Conservation (phyloP, 306 rosid species). For the Delonix regia region DNA sequence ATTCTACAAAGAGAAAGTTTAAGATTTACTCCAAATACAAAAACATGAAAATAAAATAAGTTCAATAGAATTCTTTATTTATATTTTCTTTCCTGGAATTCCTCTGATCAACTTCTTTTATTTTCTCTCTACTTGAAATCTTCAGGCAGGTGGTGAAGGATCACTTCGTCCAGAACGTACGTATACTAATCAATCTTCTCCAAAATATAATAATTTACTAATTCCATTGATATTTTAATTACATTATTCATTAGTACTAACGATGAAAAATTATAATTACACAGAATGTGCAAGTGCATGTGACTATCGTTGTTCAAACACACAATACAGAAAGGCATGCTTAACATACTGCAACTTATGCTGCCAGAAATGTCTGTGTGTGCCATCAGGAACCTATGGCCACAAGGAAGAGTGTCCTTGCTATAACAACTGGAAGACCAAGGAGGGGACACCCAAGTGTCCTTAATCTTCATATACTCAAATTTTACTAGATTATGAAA, state of each 20-base stretch:
- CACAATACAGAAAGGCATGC: not conserved
- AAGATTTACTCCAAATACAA: too few species aligned
- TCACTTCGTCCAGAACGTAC: not conserved
- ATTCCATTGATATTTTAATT: not conserved
- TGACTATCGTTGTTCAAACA: not conserved
- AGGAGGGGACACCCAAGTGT: not conserved
- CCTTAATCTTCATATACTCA: not conserved
- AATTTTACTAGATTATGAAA: not conserved
- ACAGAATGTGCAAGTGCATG: not conserved
- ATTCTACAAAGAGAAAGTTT: too few species aligned
- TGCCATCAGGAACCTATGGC: not conserved
- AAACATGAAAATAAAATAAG: too few species aligned
- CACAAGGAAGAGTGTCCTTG: conserved; percentile 14
- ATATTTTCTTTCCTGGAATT: not conserved
- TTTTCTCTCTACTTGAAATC: too few species aligned
- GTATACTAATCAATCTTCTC: not conserved
- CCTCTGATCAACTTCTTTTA: not conserved
- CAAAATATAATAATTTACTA: too few species aligned
- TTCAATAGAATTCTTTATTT: not conserved
- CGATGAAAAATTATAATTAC: not conserved
- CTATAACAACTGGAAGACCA: conserved; percentile 6
- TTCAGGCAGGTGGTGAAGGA: not conserved
- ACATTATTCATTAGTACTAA: too few species aligned
- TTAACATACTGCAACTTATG: not conserved
- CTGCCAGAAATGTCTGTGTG: not conserved